Conservation (phyloP, 192 early-diverging fungal species). For the Coemansia sp. region DNA sequence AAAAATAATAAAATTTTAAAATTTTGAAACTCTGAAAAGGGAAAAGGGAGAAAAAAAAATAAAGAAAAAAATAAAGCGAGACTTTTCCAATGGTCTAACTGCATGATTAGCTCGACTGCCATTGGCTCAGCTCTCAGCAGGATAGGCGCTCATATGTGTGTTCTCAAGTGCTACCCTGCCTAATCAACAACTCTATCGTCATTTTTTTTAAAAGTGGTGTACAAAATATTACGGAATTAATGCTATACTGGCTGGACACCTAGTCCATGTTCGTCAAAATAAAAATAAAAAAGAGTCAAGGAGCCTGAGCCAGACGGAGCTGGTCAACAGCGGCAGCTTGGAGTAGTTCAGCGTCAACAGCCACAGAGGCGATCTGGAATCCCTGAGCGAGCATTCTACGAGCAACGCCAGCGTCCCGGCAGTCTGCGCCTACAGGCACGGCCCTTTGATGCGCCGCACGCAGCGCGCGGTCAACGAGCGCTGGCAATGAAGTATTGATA, state of each 20-base stretch:
- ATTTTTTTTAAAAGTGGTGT: not conserved
- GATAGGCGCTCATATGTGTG: too few species aligned
- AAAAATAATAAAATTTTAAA: too few species aligned
- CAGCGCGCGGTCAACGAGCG: not conserved
- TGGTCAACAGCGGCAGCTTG: constrained; percentile 33
- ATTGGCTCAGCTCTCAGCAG: too few species aligned
- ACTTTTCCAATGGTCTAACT: not conserved
- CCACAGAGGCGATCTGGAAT: constrained; percentile 41
- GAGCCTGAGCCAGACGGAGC: constrained; percentile 28
- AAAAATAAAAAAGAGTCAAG: not conserved
- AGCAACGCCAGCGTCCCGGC: constrained; percentile 18
- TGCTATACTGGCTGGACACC: not conserved
- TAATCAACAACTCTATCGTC: not conserved
- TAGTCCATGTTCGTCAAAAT: not conserved
- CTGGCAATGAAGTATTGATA: constrained; percentile 4
- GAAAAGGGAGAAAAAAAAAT: too few species aligned
- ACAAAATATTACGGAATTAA: not conserved
- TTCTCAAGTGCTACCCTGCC: too few species aligned
- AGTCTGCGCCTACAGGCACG: constrained; percentile 37
- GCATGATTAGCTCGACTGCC: too few species aligned
- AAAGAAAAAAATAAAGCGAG: constrained; percentile 1
- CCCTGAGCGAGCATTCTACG: constrained; percentile 21
- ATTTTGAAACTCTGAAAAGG: too few species aligned
- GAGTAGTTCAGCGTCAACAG: constrained; percentile 30
- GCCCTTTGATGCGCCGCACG: not conserved